Conservation (phyloP, 805 yeast species). For the Wickerhamomyces tratensis region DNA sequence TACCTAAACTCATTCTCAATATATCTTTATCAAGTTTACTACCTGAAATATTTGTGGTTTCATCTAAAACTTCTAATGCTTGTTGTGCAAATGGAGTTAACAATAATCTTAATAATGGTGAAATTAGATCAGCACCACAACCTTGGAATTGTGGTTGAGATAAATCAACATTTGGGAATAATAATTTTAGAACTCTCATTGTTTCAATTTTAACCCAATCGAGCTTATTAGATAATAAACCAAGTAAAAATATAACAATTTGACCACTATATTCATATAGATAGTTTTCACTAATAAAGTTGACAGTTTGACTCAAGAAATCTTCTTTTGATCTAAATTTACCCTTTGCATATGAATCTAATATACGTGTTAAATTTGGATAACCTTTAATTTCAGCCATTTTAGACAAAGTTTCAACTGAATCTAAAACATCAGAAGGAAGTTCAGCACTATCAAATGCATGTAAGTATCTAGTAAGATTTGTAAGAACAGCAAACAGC, state of each 20-base stretch:
- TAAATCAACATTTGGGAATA: slow-evolving; percentile 72
- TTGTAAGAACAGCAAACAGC: slow-evolving; percentile 63
- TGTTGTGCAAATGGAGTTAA: slow-evolving; percentile 82
- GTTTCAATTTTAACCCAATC: slow-evolving; percentile 78
- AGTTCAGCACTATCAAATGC: slow-evolving; percentile 55
- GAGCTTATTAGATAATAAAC: slow-evolving; percentile 66
- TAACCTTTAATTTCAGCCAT: slow-evolving; percentile 53
- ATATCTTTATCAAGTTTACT: slow-evolving; percentile 88
- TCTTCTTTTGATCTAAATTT: slow-evolving; percentile 88
- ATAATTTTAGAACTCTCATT: slow-evolving; percentile 59
- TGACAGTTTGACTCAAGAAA: slow-evolving; percentile 71
- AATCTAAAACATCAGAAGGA: slow-evolving; percentile 36
- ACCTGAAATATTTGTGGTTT: slow-evolving; percentile 77
- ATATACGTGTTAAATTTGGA: slow-evolving; percentile 55
- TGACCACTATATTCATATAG: slow-evolving; percentile 72
- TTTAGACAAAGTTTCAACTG: slow-evolving; percentile 46
- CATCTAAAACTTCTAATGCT: slow-evolving; percentile 86
- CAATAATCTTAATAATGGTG: slow-evolving; percentile 73
- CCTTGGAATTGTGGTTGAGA: slow-evolving; percentile 73
- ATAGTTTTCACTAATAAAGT: slow-evolving; percentile 55
- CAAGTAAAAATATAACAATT: slow-evolving; percentile 64
- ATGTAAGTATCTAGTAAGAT: slow-evolving; percentile 77
- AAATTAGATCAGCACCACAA: slow-evolving; percentile 89
- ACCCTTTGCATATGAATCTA: slow-evolving; percentile 66
- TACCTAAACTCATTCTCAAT: slow-evolving; percentile 84